Conservation (phyloP, 176 grass and related monocot species). For the Melocanna baccifera region DNA sequence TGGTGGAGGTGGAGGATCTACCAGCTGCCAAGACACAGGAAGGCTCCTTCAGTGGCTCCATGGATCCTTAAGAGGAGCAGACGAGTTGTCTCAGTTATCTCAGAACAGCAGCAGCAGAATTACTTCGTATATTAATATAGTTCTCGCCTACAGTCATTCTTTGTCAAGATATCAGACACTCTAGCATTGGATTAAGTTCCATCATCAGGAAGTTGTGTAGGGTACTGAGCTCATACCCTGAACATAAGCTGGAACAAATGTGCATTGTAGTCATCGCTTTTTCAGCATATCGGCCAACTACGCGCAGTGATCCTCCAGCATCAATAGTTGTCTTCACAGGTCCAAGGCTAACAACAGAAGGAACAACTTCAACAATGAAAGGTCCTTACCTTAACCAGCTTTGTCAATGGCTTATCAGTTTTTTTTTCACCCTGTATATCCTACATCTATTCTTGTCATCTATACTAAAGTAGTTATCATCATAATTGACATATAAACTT, state of each 20-base stretch:
- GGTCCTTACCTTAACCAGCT: background rate
- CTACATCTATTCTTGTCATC: background rate
- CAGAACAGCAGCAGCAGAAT: constrained; percentile 10
- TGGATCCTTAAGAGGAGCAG: constrained; percentile 36
- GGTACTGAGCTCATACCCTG: background rate
- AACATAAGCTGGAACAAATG: background rate
- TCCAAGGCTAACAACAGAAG: background rate
- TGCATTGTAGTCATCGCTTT: background rate
- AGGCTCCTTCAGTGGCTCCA: constrained; percentile 47
- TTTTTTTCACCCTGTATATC: background rate
- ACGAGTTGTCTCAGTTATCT: background rate
- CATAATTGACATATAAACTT: background rate
- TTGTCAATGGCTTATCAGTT: background rate
- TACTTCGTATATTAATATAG: background rate
- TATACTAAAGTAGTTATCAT: background rate
- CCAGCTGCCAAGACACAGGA: constrained; percentile 30
- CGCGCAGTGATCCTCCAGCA: background rate
- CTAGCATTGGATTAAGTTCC: background rate
- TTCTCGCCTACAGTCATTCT: background rate
- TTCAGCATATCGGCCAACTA: background rate
- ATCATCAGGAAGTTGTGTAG: constrained; percentile 2
- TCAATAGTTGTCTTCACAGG: constrained; percentile 19
- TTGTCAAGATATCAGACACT: background rate
- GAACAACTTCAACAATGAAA: constrained; percentile 16
- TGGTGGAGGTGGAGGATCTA: constrained; percentile 41